Conservation (phyloP, 2,329 filamentous ascomycete species). For the Aspergillus pseudonomiae region DNA sequence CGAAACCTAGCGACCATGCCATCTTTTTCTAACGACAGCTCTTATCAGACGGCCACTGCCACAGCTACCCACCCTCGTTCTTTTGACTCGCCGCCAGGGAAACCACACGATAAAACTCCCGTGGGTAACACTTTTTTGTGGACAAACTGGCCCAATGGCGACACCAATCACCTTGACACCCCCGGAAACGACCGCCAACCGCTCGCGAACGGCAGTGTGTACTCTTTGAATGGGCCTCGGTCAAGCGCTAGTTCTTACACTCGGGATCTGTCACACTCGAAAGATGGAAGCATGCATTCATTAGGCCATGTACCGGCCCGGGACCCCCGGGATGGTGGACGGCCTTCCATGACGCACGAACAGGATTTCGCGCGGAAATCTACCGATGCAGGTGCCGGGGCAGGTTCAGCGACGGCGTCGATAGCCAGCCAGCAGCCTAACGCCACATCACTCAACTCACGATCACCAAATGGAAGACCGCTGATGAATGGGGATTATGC, state of each 20-base stretch:
- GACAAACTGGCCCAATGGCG: conserved; percentile 49
- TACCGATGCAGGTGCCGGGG: conserved; percentile 31
- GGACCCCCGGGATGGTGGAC: conserved; percentile 36
- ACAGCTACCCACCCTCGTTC: conserved; percentile 40
- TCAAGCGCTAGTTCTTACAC: conserved; percentile 49
- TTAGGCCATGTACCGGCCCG: conserved; percentile 37
- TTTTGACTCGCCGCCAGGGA: conserved; percentile 45
- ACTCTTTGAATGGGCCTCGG: conserved; percentile 61
- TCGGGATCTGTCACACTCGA: conserved; percentile 43
- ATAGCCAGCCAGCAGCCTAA: conserved; percentile 31
- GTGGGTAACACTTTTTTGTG: conserved; percentile 51
- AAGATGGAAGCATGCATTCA: conserved; percentile 55
- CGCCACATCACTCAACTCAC: conserved; percentile 26
- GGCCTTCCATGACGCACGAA: conserved; percentile 33
- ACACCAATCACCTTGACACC: conserved; percentile 43
- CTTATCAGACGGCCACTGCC: conserved; percentile 37
- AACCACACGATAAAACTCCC: conserved; percentile 48
- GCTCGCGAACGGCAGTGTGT: conserved; percentile 59
- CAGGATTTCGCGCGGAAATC: conserved; percentile 28
- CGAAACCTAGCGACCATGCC: conserved; percentile 36
- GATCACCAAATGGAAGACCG: conserved; percentile 31
- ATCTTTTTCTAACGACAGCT: conserved; percentile 41
- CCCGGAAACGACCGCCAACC: conserved; percentile 43
- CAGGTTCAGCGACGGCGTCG: conserved; percentile 29
- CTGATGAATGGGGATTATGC: conserved; percentile 37